Conservation (phyloP, 2,329 filamentous ascomycete genomes). For the Aspergillus fumigatiaffinis region DNA sequence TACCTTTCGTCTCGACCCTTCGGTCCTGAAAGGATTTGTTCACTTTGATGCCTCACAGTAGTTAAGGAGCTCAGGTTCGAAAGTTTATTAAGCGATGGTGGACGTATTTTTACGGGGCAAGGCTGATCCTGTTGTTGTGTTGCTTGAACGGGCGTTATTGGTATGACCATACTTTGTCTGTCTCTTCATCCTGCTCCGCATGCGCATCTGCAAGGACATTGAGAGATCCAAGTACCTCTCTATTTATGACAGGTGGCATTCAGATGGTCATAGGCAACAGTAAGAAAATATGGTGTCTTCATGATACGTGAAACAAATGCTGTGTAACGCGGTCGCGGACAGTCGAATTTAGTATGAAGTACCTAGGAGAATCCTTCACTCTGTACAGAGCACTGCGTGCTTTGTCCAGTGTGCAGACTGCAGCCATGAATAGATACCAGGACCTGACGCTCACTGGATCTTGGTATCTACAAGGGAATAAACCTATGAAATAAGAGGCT, state of each 20-base stretch:
- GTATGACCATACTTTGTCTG: too few relatives aligned
- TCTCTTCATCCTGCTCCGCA: neutral
- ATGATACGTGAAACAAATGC: neutral
- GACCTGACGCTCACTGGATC: too few relatives aligned
- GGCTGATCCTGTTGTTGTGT: neutral
- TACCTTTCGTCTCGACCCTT: neutral
- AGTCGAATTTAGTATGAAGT: too few relatives aligned
- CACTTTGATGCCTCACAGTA: neutral
- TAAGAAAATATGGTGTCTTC: neutral
- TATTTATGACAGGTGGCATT: neutral
- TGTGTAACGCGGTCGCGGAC: neutral
- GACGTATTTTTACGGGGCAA: neutral
- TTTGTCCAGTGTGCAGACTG: neutral
- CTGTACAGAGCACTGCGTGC: too few relatives aligned
- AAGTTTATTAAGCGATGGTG: neutral
- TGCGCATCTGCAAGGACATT: neutral
- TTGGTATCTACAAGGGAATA: neutral
- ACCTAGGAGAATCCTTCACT: too few relatives aligned
- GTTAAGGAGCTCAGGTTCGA: neutral
- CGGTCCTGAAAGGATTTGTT: neutral
- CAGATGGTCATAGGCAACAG: neutral
- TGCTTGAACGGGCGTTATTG: neutral
- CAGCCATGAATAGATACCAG: neutral
- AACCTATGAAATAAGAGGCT: neutral
- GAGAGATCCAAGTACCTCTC: neutral